A percentile compares a stretch with the other conserved stretches of the same genome.
These are phyloP conservation scores for Aspergillus haitiensis DNA, from an alignment of 495 filamentous ascomycete species.

Conservation along the genomic window DNA sequence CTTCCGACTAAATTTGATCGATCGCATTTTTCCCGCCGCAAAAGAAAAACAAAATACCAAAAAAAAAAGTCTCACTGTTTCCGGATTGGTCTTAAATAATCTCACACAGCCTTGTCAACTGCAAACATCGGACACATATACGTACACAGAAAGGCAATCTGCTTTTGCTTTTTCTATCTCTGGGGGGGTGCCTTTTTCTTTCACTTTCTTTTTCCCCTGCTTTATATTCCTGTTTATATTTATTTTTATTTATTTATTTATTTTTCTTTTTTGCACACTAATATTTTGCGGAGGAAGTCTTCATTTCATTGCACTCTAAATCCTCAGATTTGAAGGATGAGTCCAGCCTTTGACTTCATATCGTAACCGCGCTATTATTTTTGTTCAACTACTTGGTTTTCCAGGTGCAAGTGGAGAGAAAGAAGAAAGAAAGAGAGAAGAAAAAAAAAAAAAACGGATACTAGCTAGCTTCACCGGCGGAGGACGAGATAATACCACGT, in stretches of 20 bases:
- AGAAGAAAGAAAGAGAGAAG: neutral
- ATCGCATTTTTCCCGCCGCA: conserved; percentile 2
- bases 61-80: conserved; percentile 6
- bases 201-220: conserved; percentile 20
- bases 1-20: neutral
- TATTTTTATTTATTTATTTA: conserved; percentile 15
- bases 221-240: conserved; percentile 11
- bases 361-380: conserved; percentile 11
- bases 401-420: neutral
- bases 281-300: neutral
- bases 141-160: neutral
- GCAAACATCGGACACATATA: conserved; percentile 13
- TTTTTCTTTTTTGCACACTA: conserved; percentile 14
- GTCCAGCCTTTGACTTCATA: conserved; percentile 6
- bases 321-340: conserved; percentile 18
- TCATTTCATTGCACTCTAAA: conserved; percentile 12
- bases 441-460: conserved; percentile 1
- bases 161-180: conserved; percentile 10
- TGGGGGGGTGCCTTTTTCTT: conserved; percentile 6
- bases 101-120: conserved; percentile 9
- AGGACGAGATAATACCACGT: conserved; percentile 5
- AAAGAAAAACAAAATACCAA: neutral
- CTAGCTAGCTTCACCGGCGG: neutral
- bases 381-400: conserved; percentile 1
- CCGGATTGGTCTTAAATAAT: neutral